Percentiles rank a stretch among this genome's conserved stretches.
Evolutionary conservation across 768 basidiomycete genomes (phyloP).

Genomic region (Tubosaeta brunneosetosa): DNA sequence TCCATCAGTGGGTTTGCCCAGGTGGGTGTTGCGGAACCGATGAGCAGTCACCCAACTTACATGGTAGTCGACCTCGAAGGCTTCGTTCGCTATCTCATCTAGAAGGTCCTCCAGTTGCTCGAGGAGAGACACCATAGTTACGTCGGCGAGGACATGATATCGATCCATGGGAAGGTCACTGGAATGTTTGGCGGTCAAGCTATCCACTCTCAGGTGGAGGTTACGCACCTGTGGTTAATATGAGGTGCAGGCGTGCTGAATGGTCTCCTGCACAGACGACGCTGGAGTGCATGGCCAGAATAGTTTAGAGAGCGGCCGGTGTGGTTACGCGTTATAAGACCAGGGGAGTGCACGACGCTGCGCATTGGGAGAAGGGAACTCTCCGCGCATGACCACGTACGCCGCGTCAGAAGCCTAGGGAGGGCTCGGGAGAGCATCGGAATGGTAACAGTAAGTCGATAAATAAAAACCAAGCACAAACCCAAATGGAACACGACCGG

Average conservation of each 20-base stretch:
- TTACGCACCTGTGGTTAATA: constrained; percentile 47
- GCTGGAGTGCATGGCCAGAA: neutral
- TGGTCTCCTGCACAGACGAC: constrained; percentile 15
- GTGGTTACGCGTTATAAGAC: too few relatives aligned
- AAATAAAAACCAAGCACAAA: neutral
- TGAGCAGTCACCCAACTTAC: constrained; percentile 39
- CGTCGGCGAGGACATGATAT: constrained; percentile 72
- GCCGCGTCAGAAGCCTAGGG: constrained; percentile 11
- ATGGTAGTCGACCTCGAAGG: constrained; percentile 84
- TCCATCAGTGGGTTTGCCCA: constrained; percentile 4
- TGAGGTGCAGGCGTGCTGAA: constrained; percentile 55
- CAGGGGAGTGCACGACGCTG: neutral
- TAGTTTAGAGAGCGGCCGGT: neutral
- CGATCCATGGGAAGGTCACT: constrained; percentile 55
- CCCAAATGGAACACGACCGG: too few relatives aligned
- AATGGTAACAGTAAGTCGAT: neutral
- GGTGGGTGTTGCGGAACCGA: neutral
- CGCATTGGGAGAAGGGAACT: constrained; percentile 1
- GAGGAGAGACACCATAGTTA: constrained; percentile 71
- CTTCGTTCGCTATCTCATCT: constrained; percentile 50
- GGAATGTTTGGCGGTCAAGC: neutral
- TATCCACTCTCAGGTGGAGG: neutral
- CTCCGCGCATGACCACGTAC: constrained; percentile 1
- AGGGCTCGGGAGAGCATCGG: constrained; percentile 20
- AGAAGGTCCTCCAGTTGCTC: constrained; percentile 70